phyloP scores from a whole-genome alignment of 495 filamentous ascomycete species.

The Penicillium paradoxum region DNA sequence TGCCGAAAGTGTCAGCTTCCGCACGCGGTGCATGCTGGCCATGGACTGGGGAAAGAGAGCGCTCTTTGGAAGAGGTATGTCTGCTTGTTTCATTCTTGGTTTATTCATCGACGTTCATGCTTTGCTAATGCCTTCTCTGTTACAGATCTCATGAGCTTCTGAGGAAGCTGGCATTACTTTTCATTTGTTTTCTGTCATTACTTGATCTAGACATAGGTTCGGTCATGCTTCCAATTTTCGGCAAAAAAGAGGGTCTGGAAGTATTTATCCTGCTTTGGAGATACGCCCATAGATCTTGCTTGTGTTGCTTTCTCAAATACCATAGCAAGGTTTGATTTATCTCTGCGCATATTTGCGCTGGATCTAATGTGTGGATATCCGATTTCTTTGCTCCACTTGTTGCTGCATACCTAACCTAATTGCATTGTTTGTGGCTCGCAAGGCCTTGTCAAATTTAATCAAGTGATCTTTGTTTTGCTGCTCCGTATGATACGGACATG shows the following conservation, averaged over 20 bases:
- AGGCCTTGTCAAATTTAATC: neutral
- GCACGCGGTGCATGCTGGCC: conserved; percentile 83
- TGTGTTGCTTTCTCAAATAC: neutral
- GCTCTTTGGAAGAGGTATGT: conserved; percentile 90
- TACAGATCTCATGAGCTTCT: conserved; percentile 65
- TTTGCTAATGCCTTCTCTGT: conserved; percentile 8
- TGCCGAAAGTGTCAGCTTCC: conserved; percentile 90
- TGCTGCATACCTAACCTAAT: neutral
- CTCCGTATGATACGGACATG: too few species aligned
- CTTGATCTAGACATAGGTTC: neutral
- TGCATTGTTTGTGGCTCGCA: neutral
- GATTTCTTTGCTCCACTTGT: neutral
- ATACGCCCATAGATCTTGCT: neutral
- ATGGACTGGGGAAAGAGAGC: conserved; percentile 99
- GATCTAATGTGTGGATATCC: neutral
- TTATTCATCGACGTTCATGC: neutral
- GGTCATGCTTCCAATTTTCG: neutral
- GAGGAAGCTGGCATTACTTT: conserved; percentile 11
- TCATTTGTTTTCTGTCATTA: neutral
- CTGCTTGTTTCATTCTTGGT: neutral
- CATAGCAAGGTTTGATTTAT: neutral
- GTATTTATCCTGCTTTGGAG: neutral
- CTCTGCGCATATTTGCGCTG: neutral
- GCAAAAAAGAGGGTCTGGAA: neutral
- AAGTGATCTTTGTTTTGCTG: neutral